Percentiles rank a stretch among this genome's conserved stretches.
These are phyloP conservation scores for Pochonia chlamydosporia DNA, from an alignment of 2,329 filamentous ascomycete species.

Conservation along the genomic window DNA sequence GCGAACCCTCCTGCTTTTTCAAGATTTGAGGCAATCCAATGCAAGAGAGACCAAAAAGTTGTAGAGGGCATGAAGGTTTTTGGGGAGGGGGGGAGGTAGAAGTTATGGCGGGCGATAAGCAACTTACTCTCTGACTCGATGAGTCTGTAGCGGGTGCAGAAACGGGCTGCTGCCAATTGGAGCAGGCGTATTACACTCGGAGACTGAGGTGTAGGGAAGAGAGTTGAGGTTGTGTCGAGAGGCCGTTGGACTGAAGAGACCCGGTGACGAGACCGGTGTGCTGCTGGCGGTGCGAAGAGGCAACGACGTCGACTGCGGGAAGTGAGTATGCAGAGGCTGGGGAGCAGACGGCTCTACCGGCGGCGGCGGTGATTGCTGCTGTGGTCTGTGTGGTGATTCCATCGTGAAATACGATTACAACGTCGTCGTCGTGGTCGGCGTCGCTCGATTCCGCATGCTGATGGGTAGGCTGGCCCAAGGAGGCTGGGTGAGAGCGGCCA, in stretches of 20 bases:
- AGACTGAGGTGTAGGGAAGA: conserved; percentile 35
- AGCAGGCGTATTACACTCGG: conserved; percentile 49
- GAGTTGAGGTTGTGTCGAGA: conserved; percentile 32
- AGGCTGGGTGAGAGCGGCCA: conserved; percentile 7
- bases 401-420: conserved; percentile 9
- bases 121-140: conserved; percentile 71
- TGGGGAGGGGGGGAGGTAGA: background rate
- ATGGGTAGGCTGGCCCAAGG: conserved; percentile 5
- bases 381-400: conserved; percentile 10
- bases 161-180: conserved; percentile 50
- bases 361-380: conserved; percentile 3
- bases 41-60: background rate
- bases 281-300: conserved; percentile 45
- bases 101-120: background rate
- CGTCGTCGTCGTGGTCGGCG: conserved; percentile 1
- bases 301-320: conserved; percentile 31
- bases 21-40: too few relatives aligned
- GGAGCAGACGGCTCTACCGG: conserved; percentile 6
- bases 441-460: conserved; percentile 13
- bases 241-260: conserved; percentile 51
- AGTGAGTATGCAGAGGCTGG: conserved; percentile 23
- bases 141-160: conserved; percentile 65
- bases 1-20: too few relatives aligned
- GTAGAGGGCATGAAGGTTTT: too few relatives aligned
- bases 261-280: conserved; percentile 56